Conservation (phyloP, 2,329 filamentous ascomycete genomes). For the Cladosporium sp. region DNA sequence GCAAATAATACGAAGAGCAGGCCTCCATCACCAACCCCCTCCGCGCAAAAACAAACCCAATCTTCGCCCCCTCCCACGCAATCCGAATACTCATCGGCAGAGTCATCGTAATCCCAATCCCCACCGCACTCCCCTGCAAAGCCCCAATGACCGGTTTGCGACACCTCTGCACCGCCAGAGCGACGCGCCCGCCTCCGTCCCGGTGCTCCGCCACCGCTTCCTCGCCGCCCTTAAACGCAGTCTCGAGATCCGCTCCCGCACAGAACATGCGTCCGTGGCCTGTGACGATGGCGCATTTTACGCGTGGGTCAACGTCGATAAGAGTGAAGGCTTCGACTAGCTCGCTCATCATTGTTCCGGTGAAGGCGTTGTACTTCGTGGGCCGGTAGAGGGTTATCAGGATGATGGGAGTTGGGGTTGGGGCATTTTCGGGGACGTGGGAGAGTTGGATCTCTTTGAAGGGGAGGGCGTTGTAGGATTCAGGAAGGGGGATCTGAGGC, state of each 20-base stretch:
- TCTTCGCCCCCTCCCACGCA: conserved; percentile 55
- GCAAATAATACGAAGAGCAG: conserved; percentile 67
- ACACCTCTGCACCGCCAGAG: conserved; percentile 54
- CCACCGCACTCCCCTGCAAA: conserved; percentile 54
- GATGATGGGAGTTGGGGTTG: conserved; percentile 57
- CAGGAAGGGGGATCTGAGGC: conserved; percentile 30
- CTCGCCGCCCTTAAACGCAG: conserved; percentile 43
- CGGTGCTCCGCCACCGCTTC: conserved; percentile 47
- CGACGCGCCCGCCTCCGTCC: conserved; percentile 47
- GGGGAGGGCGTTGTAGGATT: conserved; percentile 37
- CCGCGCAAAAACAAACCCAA: conserved; percentile 71
- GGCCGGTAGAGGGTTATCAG: conserved; percentile 63
- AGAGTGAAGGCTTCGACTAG: conserved; percentile 52
- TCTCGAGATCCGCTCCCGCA: conserved; percentile 54
- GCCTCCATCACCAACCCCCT: conserved; percentile 71
- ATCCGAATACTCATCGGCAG: conserved; percentile 54
- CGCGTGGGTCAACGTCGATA: conserved; percentile 52
- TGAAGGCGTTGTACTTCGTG: conserved; percentile 65
- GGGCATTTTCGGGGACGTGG: conserved; percentile 42
- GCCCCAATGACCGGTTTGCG: conserved; percentile 55
- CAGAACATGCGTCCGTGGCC: conserved; percentile 48
- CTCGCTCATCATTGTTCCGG: conserved; percentile 58
- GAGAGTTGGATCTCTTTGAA: conserved; percentile 39
- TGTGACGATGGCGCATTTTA: conserved; percentile 53
- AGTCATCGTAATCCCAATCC: conserved; percentile 57